Evolutionary conservation across 495 filamentous ascomycete species (phyloP).

Genomic region (Tetracladium marchalianum): DNA sequence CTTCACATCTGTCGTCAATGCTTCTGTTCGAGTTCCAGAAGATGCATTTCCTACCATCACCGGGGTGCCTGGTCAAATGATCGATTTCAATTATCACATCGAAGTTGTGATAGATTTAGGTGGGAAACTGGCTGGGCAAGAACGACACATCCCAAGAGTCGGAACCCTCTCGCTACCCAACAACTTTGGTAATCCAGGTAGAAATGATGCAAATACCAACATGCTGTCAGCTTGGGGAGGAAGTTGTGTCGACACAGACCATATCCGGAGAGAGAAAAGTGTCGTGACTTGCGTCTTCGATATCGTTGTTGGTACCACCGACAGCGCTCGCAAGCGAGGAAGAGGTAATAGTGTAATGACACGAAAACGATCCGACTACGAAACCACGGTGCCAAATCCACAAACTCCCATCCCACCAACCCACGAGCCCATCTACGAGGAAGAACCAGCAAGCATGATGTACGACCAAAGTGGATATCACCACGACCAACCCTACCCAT

Average conservation of each 20-base stretch:
- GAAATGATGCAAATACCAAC: constrained; percentile 24
- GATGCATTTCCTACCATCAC: constrained; percentile 89
- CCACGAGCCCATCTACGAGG: constrained; percentile 9
- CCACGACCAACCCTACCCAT: not conserved
- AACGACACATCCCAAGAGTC: constrained; percentile 50
- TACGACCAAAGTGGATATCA: not conserved
- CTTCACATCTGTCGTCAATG: constrained; percentile 66
- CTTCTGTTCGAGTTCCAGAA: constrained; percentile 76
- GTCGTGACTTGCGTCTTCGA: constrained; percentile 78
- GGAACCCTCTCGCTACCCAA: constrained; percentile 41
- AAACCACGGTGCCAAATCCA: constrained; percentile 1
- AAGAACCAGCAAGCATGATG: not conserved
- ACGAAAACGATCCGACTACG: constrained; percentile 5
- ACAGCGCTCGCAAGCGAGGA: constrained; percentile 54
- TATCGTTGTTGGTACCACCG: constrained; percentile 77
- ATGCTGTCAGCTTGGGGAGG: constrained; percentile 51
- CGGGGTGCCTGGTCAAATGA: constrained; percentile 79
- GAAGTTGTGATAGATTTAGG: constrained; percentile 89
- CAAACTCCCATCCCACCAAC: not conserved
- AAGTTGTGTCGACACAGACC: constrained; percentile 81
- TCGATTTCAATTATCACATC: constrained; percentile 86
- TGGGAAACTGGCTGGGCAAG: constrained; percentile 65
- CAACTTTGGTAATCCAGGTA: constrained; percentile 24
- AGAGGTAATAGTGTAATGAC: constrained; percentile 16
- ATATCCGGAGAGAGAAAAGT: constrained; percentile 76